These are phyloP conservation scores for Lithohypha guttulata DNA, from an alignment of 2,329 filamentous ascomycete species.

Conservation along the genomic window DNA sequence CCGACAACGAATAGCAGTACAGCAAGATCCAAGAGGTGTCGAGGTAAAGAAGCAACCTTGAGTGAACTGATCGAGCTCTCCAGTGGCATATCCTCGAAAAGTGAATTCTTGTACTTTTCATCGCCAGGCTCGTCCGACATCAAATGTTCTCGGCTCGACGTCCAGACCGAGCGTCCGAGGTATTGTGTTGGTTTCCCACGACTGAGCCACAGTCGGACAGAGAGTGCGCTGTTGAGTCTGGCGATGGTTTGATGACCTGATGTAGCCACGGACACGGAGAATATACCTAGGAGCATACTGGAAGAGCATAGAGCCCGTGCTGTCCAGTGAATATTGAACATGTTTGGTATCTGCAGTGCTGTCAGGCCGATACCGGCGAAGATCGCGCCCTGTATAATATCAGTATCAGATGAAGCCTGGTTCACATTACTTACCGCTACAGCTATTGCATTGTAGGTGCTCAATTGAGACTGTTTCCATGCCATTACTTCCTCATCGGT, in stretches of 20 bases:
- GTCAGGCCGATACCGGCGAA: conserved; percentile 13
- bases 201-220: conserved; percentile 10
- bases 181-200: conserved; percentile 7
- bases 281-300: conserved; percentile 11
- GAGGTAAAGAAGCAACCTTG: conserved; percentile 8
- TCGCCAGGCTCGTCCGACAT: background rate
- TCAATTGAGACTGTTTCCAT: conserved; percentile 11
- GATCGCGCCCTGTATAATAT: conserved; percentile 9
- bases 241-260: conserved; percentile 9
- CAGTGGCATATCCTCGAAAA: conserved; percentile 6
- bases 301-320: conserved; percentile 7
- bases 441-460: conserved; percentile 5
- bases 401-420: background rate
- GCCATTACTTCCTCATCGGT: conserved; percentile 11
- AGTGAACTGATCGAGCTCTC: conserved; percentile 10
- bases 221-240: conserved; percentile 9
- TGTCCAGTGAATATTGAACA: conserved; percentile 11
- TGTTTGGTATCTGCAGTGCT: conserved; percentile 11
- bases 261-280: conserved; percentile 10
- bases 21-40: conserved; percentile 9
- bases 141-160: background rate
- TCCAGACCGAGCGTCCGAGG: background rate
- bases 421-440: conserved; percentile 7
- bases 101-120: conserved; percentile 1
- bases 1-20: conserved; percentile 10